Evolutionary conservation across 352 stramenopile genomes (phyloP).

Genomic region (Phytophthora palmivora): DNA sequence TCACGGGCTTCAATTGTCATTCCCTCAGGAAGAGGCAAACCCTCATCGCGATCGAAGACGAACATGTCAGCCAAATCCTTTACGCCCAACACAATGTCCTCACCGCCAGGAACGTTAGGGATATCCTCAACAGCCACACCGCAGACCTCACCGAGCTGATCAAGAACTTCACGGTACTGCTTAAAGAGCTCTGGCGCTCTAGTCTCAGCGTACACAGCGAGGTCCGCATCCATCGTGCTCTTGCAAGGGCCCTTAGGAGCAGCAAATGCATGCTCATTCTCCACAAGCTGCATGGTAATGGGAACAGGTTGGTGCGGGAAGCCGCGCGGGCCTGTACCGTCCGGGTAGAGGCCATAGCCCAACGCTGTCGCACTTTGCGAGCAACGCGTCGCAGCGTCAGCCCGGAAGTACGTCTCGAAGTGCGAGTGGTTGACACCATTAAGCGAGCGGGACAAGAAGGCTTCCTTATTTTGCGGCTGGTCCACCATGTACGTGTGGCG

Average conservation of each 20-base stretch:
- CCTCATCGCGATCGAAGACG: conserved; percentile 78
- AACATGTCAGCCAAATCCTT: conserved; percentile 90
- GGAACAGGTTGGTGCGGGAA: conserved; percentile 80
- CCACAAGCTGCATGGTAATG: conserved; percentile 85
- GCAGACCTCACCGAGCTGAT: conserved; percentile 62
- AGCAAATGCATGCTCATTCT: conserved; percentile 88
- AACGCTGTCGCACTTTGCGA: conserved; percentile 79
- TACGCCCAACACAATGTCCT: conserved; percentile 79
- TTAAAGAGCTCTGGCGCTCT: conserved; percentile 66
- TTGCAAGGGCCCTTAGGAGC: conserved; percentile 81
- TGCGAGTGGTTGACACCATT: conserved; percentile 78
- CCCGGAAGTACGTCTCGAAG: conserved; percentile 88
- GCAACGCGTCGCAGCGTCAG: conserved; percentile 81
- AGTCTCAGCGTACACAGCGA: conserved; percentile 61
- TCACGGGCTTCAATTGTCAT: conserved; percentile 61
- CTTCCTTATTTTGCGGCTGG: conserved; percentile 41
- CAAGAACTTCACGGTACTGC: conserved; percentile 61
- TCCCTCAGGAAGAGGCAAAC: conserved; percentile 55
- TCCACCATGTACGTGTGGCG: conserved; percentile 72
- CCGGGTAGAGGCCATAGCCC: conserved; percentile 82
- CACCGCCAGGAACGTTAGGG: conserved; percentile 58
- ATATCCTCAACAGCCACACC: conserved; percentile 66
- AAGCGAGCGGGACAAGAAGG: conserved; percentile 75
- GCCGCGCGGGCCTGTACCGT: conserved; percentile 71
- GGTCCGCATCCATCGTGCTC: conserved; percentile 54